A percentile compares a stretch with the other conserved stretches of the same genome.
phyloP scores from a whole-genome alignment of 352 stramenopile genomes.

The Hyaloperonospora brassicae region DNA sequence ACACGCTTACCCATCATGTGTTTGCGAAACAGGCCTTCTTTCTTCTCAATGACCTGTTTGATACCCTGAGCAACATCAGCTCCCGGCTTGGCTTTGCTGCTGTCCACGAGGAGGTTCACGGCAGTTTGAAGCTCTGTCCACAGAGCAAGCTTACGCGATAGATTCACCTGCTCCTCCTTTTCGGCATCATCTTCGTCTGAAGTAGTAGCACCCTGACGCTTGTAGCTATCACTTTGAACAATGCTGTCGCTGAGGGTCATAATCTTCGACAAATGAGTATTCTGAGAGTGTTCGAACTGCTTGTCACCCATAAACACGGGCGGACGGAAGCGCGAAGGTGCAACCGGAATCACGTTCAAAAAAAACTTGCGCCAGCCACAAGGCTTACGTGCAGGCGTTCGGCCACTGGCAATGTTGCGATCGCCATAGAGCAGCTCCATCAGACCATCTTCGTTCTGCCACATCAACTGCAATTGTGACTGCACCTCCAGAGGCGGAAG shows the following conservation, averaged over 20 bases:
- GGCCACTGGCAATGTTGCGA: slow-evolving; percentile 58
- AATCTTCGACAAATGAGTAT: slow-evolving; percentile 93
- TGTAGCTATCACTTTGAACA: slow-evolving; percentile 65
- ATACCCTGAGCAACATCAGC: slow-evolving; percentile 85
- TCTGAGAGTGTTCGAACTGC: slow-evolving; percentile 97
- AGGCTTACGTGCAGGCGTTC: slow-evolving; percentile 35
- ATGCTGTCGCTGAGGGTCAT: slow-evolving; percentile 89
- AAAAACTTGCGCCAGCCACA: slow-evolving; percentile 94
- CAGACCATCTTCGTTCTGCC: slow-evolving; percentile 87
- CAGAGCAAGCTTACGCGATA: slow-evolving; percentile 87
- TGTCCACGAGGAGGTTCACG: slow-evolving; percentile 81
- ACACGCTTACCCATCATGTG: slow-evolving; percentile 98
- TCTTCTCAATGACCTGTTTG: slow-evolving; percentile 98
- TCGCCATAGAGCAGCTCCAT: slow-evolving; percentile 92
- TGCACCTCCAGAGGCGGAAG: slow-evolving; percentile 93
- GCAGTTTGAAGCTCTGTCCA: slow-evolving; percentile 97
- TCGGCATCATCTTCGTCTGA: slow-evolving; percentile 53
- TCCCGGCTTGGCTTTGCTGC: slow-evolving; percentile 59
- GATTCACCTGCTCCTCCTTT: slow-evolving; percentile 57
- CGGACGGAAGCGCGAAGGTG: slow-evolving; percentile 96
- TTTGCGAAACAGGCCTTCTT: slow-evolving; percentile 99
- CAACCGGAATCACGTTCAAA: slow-evolving; percentile 92
- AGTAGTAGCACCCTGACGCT: slow-evolving; percentile 34
- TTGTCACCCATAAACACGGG: slow-evolving; percentile 93
- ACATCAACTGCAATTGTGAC: slow-evolving; percentile 92